Evolutionary conservation across 2,329 filamentous ascomycete genomes (phyloP).

Genomic region (Pyricularia sp.): DNA sequence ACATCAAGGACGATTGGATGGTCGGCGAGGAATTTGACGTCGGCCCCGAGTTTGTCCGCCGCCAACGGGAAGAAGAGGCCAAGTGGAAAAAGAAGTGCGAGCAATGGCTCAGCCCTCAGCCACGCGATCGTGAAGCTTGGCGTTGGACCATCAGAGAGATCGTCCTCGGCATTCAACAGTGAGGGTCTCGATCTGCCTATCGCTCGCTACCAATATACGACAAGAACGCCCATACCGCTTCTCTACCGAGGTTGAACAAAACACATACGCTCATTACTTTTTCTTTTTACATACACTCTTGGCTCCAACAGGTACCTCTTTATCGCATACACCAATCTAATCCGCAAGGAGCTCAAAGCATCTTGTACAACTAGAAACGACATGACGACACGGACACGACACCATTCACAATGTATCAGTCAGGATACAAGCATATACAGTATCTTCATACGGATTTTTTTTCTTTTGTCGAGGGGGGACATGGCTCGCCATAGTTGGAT

Average conservation of each 20-base stretch:
- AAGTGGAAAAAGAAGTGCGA: slow-evolving; percentile 84
- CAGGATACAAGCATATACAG: neutral
- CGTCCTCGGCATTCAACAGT: slow-evolving; percentile 21
- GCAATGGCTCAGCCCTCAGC: slow-evolving; percentile 63
- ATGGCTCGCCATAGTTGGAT: neutral
- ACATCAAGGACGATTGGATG: slow-evolving; percentile 67
- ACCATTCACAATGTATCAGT: neutral
- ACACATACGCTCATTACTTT: neutral
- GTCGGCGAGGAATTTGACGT: slow-evolving; percentile 97
- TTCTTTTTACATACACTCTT: neutral
- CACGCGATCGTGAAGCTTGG: slow-evolving; percentile 53
- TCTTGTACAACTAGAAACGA: neutral
- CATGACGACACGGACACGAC: slow-evolving; percentile 1
- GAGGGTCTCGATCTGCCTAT: neutral
- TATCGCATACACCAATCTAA: neutral
- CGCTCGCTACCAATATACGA: neutral
- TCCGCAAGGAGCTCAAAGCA: neutral
- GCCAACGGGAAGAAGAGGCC: slow-evolving; percentile 86
- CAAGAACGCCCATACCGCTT: neutral
- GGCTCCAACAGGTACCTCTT: neutral
- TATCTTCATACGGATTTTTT: neutral
- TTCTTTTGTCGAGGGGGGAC: neutral
- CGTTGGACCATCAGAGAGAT: slow-evolving; percentile 66
- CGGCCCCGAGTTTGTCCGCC: slow-evolving; percentile 82
- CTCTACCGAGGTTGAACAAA: neutral